These are phyloP conservation scores for Kluyveromyces nonfermentans DNA, from an alignment of 805 yeast species.

Conservation along the genomic window DNA sequence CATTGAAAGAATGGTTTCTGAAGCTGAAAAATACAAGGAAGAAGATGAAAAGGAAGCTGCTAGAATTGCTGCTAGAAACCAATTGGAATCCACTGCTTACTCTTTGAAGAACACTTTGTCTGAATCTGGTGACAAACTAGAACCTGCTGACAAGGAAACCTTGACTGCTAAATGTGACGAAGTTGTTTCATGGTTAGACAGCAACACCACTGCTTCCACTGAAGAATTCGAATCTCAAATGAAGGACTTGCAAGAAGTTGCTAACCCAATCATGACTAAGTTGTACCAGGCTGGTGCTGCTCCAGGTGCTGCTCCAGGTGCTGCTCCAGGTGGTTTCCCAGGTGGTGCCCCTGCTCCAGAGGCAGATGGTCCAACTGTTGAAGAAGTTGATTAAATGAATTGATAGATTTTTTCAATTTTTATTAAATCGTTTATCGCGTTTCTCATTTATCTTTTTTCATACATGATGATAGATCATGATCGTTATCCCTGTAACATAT, in stretches of 20 bases:
- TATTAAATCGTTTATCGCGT: neutral
- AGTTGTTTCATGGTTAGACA: constrained; percentile 85
- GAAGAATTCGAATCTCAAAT: constrained; percentile 91
- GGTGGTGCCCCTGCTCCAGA: constrained; percentile 55
- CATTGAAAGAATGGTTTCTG: constrained; percentile 94
- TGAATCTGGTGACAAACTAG: constrained; percentile 76
- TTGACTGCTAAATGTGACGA: constrained; percentile 78
- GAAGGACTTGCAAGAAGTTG: constrained; percentile 92
- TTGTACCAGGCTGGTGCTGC: constrained; percentile 90
- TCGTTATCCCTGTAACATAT: neutral
- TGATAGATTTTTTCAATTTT: neutral
- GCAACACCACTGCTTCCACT: constrained; percentile 81
- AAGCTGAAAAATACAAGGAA: constrained; percentile 96
- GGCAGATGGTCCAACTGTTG: constrained; percentile 66
- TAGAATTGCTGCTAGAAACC: constrained; percentile 92
- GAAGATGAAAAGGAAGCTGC: constrained; percentile 92
- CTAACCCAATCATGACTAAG: constrained; percentile 95
- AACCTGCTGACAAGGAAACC: constrained; percentile 60
- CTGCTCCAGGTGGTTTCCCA: constrained; percentile 53
- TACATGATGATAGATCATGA: neutral
- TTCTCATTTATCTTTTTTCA: neutral
- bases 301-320: constrained; percentile 68
- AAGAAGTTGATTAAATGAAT: constrained; percentile 57
- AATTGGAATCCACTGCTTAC: constrained; percentile 92
- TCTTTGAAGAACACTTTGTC: constrained; percentile 75